Evolutionary conservation across 371 early-diverging fungal species (phyloP), one percentile per base, ranked within the genome.

Genomic region (Coelomomyces lativittatus): DNA sequence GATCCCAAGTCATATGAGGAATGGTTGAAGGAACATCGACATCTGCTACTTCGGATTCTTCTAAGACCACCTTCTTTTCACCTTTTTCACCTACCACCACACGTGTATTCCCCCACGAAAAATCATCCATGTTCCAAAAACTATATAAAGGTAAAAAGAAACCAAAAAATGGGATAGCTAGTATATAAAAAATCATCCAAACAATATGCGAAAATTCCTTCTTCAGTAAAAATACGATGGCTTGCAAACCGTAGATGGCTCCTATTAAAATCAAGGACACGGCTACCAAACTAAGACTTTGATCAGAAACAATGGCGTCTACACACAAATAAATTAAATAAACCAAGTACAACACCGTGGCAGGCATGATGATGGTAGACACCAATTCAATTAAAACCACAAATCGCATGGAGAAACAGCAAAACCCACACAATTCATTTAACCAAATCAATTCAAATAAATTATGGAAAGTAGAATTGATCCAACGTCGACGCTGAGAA

Each of bases 391-490:
- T 67, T 64, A 86, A 81, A 48, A 81, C 89, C 10, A 82, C 80
- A 61, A 92, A 90, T 40, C 89, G 83, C 93, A 93, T 91, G 0
- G 91, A 89, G 64, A 89, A 88, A 57, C 88, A 91, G 61, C 86
- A 88, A 57, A 86, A 85, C 12, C 97, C 97, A 55, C 97, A 97
- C 46, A 97, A 70, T 52, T 85, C 80, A 32, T 81, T 78, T 12
- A 92, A 63, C 38, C 76, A 59, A 24, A 90, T 63, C 8, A 93
- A 66, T 62, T 92, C 97, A 65, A 91, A 80, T 50, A 95, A 57
- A 60, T 97, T 97, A 30, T 33, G 46, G 47, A 31, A 39, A 0
- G 98, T 97, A 3, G 93, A 92, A 64, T 97, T 97, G 59, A 97
- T 97, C 98, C 98, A 95, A 29, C 98, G 78, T 54, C 87, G 80